A percentile compares a stretch with the other conserved stretches of the same genome.
Evolutionary conservation across 805 yeast species (phyloP).

Genomic region (Starmerella davenportii): DNA sequence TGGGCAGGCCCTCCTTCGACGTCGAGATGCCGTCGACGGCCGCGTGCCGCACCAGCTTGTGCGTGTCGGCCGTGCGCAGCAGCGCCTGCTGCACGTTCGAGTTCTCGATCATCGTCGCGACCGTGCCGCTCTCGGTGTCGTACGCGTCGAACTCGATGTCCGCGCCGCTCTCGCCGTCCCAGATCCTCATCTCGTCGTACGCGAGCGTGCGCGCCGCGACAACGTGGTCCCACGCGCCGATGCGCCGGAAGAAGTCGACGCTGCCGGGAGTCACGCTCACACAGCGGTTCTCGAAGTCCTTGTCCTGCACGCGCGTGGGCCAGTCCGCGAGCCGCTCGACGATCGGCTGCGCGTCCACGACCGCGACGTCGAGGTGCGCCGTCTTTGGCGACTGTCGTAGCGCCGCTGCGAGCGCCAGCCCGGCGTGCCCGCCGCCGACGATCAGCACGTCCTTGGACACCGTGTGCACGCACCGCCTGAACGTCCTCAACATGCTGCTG

Average conservation of each 20-base stretch:
- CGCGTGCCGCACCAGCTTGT: constrained; percentile 21
- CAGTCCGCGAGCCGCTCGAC: constrained; percentile 32
- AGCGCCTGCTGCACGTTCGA: constrained; percentile 65
- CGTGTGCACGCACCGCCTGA: constrained; percentile 1
- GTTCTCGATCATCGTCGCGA: constrained; percentile 80
- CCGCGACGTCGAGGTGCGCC: constrained; percentile 37
- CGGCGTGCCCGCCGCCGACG: constrained; percentile 97
- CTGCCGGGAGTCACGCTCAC: constrained; percentile 75
- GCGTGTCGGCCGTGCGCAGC: constrained; percentile 2
- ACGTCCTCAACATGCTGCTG: background rate
- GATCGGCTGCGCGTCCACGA: constrained; percentile 59
- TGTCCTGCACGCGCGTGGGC: constrained; percentile 25
- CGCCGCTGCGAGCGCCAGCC: constrained; percentile 69
- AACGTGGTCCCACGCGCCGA: constrained; percentile 63
- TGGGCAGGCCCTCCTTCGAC: constrained; percentile 40
- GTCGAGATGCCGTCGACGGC: constrained; percentile 24
- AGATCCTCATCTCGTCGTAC: constrained; percentile 67
- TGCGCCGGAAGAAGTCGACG: constrained; percentile 41
- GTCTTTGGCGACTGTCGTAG: constrained; percentile 48
- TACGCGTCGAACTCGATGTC: constrained; percentile 53
- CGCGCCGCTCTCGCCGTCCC: constrained; percentile 65
- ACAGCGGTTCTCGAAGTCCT: constrained; percentile 55
- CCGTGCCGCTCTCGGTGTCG: constrained; percentile 21
- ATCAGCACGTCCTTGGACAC: constrained; percentile 46
- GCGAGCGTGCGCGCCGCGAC: constrained; percentile 53